Evolutionary conservation across 2,329 filamentous ascomycete species (phyloP).

Genomic region (Fonsecaea pugnacius): DNA sequence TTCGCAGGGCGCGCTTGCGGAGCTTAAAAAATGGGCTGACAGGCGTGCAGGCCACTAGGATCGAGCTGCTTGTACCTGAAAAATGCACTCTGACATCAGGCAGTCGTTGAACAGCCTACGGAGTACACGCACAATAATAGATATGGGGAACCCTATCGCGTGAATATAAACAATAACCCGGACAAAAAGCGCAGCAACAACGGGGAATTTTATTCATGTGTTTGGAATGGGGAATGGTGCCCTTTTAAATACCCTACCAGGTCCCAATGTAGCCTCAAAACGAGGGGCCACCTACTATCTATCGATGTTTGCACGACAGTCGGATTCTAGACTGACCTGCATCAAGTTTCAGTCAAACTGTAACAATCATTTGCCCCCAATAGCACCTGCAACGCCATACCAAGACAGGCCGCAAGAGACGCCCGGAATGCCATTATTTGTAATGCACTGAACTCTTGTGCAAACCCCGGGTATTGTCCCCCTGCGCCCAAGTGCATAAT

Average conservation of each 20-base stretch:
- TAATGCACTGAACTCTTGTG: background rate
- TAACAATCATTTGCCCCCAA: background rate
- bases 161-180: background rate
- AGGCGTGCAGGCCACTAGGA: background rate
- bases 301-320: slow-evolving; percentile 12
- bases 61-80: slow-evolving; percentile 8
- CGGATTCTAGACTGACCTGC: slow-evolving; percentile 18
- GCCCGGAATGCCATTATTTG: background rate
- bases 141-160: background rate
- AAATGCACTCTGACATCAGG: slow-evolving; percentile 20
- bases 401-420: slow-evolving; percentile 1
- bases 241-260: background rate
- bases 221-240: slow-evolving; percentile 1
- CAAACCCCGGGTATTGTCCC: background rate
- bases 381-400: background rate
- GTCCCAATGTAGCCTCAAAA: background rate
- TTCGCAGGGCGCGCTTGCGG: slow-evolving; percentile 6
- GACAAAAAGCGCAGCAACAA: background rate
- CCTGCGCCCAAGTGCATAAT: background rate
- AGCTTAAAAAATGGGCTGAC: slow-evolving; percentile 16
- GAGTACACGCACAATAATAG: no score
- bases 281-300: background rate
- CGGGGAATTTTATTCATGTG: background rate
- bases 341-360: slow-evolving; percentile 2
- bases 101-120: background rate